Conservation (phyloP, 305 asterid genomes). For the Plantago coronopus region DNA sequence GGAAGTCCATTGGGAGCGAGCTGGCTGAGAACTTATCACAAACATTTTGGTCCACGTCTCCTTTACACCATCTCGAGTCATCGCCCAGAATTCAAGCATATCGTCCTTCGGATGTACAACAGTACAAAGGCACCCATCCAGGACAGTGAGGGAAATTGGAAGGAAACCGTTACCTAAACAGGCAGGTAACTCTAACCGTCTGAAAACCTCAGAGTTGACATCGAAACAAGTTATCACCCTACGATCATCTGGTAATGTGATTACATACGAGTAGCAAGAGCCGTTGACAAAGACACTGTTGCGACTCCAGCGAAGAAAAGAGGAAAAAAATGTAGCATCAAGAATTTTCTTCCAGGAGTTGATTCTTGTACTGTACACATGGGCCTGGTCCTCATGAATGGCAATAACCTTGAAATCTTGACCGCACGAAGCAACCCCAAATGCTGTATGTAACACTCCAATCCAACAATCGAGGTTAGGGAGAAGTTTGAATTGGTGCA, state of each 20-base stretch:
- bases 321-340: neutral
- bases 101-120: neutral
- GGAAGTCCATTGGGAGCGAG: too few relatives aligned
- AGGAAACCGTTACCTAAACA: too few relatives aligned
- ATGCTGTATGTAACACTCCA: neutral
- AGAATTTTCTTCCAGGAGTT: neutral
- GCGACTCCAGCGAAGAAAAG: neutral
- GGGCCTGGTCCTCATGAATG: neutral
- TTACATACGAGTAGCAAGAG: neutral
- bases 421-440: neutral
- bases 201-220: neutral
- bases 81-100: neutral
- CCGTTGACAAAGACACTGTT: neutral
- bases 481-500: neutral
- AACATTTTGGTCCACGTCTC: neutral
- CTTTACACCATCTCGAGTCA: neutral
- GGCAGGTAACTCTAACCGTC: neutral
- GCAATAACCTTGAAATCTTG: neutral
- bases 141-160: neutral
- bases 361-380: neutral
- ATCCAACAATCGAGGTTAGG: neutral
- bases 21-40: neutral
- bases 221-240: neutral
- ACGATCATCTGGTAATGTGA: too few relatives aligned
- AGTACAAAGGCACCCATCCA: neutral